phyloP scores from a whole-genome alignment of 2,329 filamentous ascomycete genomes.

The Parasarocladium wereldwijsianum region DNA sequence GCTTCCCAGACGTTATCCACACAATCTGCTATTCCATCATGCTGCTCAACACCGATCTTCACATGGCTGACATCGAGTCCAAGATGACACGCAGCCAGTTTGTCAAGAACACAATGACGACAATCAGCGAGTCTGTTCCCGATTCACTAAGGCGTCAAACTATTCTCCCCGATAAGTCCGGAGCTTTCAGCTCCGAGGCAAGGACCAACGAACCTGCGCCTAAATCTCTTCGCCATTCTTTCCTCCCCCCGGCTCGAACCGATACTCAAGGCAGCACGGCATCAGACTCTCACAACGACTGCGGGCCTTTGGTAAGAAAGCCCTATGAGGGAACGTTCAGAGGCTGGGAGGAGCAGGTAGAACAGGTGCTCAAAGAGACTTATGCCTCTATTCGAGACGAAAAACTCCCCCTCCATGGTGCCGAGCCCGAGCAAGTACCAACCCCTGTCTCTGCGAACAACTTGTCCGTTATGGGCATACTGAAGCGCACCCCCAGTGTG shows the following conservation, averaged over 20 bases:
- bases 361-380: constrained; percentile 81
- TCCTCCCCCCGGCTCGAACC: constrained; percentile 32
- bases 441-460: constrained; percentile 34
- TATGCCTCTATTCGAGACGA: constrained; percentile 82
- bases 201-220: constrained; percentile 19
- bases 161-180: constrained; percentile 31
- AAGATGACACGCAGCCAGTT: constrained; percentile 96
- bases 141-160: constrained; percentile 47
- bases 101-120: constrained; percentile 89
- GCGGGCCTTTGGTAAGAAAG: constrained; percentile 63
- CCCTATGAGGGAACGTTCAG: constrained; percentile 62
- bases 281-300: constrained; percentile 58
- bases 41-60: constrained; percentile 88
- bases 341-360: constrained; percentile 79
- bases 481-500: constrained; percentile 79
- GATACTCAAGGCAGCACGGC: constrained; percentile 28
- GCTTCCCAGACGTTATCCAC: constrained; percentile 66
- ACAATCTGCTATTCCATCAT: constrained; percentile 95
- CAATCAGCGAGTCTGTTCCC: constrained; percentile 63
- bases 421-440: constrained; percentile 30
- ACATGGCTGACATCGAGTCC: constrained; percentile 84
- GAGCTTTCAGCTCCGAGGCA: constrained; percentile 17
- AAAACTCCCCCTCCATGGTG: constrained; percentile 73
- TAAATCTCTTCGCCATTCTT: constrained; percentile 30
- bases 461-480: constrained; percentile 59